phyloP scores from a whole-genome alignment of 345 rosid genomes.

The Pseudoturritis turrita region DNA sequence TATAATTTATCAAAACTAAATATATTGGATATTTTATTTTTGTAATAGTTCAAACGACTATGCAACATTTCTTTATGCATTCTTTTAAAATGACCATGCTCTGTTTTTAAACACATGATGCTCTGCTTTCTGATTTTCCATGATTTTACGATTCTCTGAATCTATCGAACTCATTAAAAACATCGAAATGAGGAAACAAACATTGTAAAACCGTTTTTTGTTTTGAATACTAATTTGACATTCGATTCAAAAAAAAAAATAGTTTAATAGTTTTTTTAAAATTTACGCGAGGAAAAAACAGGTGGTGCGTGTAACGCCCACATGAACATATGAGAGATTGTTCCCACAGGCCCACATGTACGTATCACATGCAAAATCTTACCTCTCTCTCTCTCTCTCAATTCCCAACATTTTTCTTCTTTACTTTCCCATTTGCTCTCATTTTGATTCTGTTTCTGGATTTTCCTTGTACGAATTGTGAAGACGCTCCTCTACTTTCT shows the following conservation, averaged over 20 bases:
- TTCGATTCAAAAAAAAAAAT: too few relatives aligned
- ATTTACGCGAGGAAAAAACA: not conserved
- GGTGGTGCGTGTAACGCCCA: conserved; percentile 23
- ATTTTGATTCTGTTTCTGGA: conserved; percentile 20
- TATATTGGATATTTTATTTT: too few relatives aligned
- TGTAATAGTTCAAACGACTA: not conserved
- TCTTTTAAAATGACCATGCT: too few relatives aligned
- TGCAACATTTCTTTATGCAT: not conserved
- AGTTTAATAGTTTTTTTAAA: not conserved
- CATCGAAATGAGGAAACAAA: too few relatives aligned
- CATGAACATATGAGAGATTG: conserved; percentile 21
- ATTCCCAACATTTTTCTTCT: not conserved
- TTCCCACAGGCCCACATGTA: conserved; percentile 28
- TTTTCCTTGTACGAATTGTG: conserved; percentile 13
- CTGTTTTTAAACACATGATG: too few relatives aligned
- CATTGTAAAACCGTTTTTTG: too few relatives aligned
- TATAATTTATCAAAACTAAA: too few relatives aligned
- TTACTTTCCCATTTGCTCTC: conserved; percentile 9
- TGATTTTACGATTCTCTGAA: too few relatives aligned
- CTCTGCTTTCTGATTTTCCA: too few relatives aligned
- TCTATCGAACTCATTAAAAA: too few relatives aligned
- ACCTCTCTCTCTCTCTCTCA: not conserved
- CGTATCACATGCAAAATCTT: conserved; percentile 26
- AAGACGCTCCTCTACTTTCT: not conserved
- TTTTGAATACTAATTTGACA: too few relatives aligned